Evolutionary conservation across 2,329 filamentous ascomycete genomes (phyloP), one percentile per base, ranked within the genome.

Genomic region (Paraphoma sp.): DNA sequence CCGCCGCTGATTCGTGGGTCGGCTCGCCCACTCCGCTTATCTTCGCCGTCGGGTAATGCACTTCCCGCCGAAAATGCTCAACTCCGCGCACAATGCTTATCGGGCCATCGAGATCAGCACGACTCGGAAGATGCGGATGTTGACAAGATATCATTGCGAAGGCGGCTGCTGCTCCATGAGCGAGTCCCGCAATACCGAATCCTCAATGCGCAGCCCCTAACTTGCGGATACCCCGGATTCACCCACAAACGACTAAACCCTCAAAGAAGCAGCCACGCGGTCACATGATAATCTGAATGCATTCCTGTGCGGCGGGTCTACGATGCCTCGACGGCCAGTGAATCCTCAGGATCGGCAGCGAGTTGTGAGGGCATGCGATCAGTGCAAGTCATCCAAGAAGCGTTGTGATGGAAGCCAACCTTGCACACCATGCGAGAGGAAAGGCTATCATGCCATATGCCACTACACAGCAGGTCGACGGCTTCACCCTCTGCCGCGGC

Each of bases 241-340:
- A 36, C 9, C 48, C 50, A 48, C 17, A 17, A 33, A 17, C 17
- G 28, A 28, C 10, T n/a, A 36, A 41, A 40, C 40, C 36, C 18
- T 16, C 28, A 16, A 10, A 16, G 30, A 36, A 31, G 8, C 12
- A 36, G 14, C 33, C 33, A 10, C 12, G 29, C 23, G 33, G 28
- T 58, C 55, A 58, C 55, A 57, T 58, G 58, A 61, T 52, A 44
- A 2, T 14, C 28, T 54, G 50, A 56, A 38, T 17, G 18, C 11
- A 45, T 5, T 36, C 4, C 11, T 30, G 9, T 29, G 33, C 44
- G 3, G n/a, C 29, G 30, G 33, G 31, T 49, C 42, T 42, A 44
- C 45, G 44, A 68, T 68, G 65, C 65, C 65, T 51, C 65, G 65
- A 30, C 59, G 54, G 48, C 62, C 60, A 40, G 65, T 68, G 30